These are phyloP conservation scores for Fraxinus excelsior DNA, from an alignment of 257 asterid species.

Conservation along the genomic window DNA sequence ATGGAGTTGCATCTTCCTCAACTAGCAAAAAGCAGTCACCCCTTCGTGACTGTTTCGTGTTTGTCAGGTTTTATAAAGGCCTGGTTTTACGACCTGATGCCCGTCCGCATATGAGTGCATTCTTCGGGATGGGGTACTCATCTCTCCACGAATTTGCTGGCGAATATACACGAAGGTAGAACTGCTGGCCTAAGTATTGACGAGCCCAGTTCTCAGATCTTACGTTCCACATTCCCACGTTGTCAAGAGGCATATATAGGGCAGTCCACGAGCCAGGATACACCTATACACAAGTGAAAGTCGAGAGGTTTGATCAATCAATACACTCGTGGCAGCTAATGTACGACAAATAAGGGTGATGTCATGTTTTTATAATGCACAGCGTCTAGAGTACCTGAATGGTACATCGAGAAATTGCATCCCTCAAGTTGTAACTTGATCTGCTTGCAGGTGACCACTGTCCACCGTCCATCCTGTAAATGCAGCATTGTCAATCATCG, in stretches of 20 bases:
- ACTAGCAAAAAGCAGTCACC: neutral
- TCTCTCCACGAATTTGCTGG: conserved; percentile 48
- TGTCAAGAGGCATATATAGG: conserved; percentile 51
- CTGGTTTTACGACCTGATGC: conserved; percentile 32
- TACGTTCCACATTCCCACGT: conserved; percentile 56
- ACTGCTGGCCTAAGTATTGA: conserved; percentile 51
- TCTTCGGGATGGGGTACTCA: conserved; percentile 45
- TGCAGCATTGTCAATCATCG: neutral
- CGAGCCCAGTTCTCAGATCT: conserved; percentile 51
- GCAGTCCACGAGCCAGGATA: conserved; percentile 54
- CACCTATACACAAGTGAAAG: conserved; percentile 29
- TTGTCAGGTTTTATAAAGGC: conserved; percentile 1
- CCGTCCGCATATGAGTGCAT: conserved; percentile 51
- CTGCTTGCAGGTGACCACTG: conserved; percentile 46
- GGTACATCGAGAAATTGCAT: conserved; percentile 40
- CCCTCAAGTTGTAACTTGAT: conserved; percentile 39
- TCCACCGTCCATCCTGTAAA: conserved; percentile 42
- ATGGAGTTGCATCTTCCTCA: neutral
- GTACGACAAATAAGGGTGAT: neutral
- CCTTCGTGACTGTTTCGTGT: conserved; percentile 19
- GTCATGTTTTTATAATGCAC: neutral
- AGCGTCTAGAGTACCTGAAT: conserved; percentile 30
- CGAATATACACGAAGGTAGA: conserved; percentile 45
- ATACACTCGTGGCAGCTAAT: neutral
- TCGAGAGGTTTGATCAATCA: neutral